Conservation (phyloP, 2,329 filamentous ascomycete species). For the Ophiostoma tasmaniense region DNA sequence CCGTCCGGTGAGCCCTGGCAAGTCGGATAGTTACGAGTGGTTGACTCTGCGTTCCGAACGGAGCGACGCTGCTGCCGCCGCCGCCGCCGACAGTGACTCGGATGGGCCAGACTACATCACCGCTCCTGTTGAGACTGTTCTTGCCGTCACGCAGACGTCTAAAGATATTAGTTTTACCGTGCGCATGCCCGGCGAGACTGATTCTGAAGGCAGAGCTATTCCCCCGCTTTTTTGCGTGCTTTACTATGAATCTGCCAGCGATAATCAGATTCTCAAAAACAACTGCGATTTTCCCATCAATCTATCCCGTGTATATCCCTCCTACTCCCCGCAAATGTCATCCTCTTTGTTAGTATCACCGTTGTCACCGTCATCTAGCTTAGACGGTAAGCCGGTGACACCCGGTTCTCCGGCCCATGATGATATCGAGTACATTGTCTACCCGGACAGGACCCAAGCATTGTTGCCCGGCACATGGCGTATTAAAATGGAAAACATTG, state of each 20-base stretch:
- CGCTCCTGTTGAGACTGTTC: constrained; percentile 43
- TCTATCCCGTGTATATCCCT: constrained; percentile 37
- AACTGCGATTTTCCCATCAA: constrained; percentile 46
- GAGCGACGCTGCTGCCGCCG: constrained; percentile 30
- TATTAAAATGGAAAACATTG: constrained; percentile 41
- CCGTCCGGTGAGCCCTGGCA: constrained; percentile 48
- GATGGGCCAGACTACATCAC: background rate
- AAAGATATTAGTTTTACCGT: constrained; percentile 54
- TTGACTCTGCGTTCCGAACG: constrained; percentile 47
- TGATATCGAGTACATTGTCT: constrained; percentile 28
- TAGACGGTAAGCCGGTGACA: constrained; percentile 10
- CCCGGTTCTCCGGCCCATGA: constrained; percentile 18
- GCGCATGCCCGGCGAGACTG: constrained; percentile 41
- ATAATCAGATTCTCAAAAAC: constrained; percentile 49
- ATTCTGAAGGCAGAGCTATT: constrained; percentile 34
- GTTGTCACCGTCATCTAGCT: constrained; percentile 30
- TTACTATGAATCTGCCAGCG: constrained; percentile 51
- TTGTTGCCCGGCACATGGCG: constrained; percentile 49
- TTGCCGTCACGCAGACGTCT: constrained; percentile 52
- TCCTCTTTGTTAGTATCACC: background rate
- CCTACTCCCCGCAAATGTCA: background rate
- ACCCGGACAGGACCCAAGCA: constrained; percentile 37
- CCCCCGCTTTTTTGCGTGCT: constrained; percentile 51
- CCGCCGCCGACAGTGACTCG: background rate
- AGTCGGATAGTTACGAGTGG: constrained; percentile 47